Evolutionary conservation across 768 basidiomycete genomes (phyloP), one percentile per base, ranked within the genome.

Genomic region (Psilocybe cubensis): DNA sequence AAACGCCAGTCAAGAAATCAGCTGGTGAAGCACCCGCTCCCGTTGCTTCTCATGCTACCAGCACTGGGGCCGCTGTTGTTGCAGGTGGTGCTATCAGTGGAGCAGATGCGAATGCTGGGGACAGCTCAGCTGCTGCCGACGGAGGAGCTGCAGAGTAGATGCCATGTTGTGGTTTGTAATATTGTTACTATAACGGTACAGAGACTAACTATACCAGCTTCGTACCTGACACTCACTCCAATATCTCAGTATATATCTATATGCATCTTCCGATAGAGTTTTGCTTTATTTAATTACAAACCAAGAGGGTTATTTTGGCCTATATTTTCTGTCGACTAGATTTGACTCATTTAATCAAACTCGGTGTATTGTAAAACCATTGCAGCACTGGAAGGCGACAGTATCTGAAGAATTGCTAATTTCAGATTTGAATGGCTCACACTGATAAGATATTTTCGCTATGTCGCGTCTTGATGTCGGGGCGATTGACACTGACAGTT

Each of bases 11-110:
- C 29, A 27, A 29, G 12, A 24, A 54, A 41, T 52, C 42, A 23
- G 23, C 18, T 17, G 51, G 51, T 11, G 28, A 46, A 46, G 21
- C 24, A 24, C 21, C 27, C 38, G 14, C 52, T 25, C 18, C 42
- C 38, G 29, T 41, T 20, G 54, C 20, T 8, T 45, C 47, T 38
- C 38, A 52, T 11, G 42, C 58, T 11, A 51, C 45, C 6, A 43
- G 51, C 6, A 9, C 53, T 29, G 49, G 21, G 8, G 63, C 49
- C 27, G 54, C 52, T 7, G 58, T 52, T 20, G 56, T 45, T 28
- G 40, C 54, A 18, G 56, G 56, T 23, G 58, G 42, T 47, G 55
- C 41, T 42, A 56, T 31, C 25, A 45, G 52, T 35, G 54, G 45
- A 21, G 58, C 18, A 28, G 54, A 33, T 35, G 46, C 21, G 29